Evolutionary conservation across 495 filamentous ascomycete species (phyloP).

Genomic region (Tuber brumale): DNA sequence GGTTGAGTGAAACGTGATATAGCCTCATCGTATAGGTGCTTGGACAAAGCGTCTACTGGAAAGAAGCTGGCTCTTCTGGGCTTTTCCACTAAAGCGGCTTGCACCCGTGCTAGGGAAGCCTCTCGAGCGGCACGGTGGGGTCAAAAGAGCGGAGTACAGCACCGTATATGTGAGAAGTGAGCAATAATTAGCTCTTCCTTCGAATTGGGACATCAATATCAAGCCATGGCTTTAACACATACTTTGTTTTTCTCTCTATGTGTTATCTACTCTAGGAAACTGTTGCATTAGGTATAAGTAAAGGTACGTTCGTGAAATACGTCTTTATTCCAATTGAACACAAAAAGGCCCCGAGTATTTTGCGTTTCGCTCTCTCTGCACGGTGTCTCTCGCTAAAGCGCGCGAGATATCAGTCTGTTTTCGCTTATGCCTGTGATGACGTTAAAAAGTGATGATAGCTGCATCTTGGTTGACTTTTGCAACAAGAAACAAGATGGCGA

Average conservation of each 20-base stretch:
- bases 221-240: neutral
- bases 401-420: neutral
- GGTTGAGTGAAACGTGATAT: slow-evolving; percentile 33
- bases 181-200: neutral
- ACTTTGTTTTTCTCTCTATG: neutral
- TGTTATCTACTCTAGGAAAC: neutral
- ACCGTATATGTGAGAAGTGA: neutral
- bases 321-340: neutral
- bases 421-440: neutral
- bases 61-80: neutral
- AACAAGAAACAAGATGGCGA: slow-evolving; percentile 15
- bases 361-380: neutral
- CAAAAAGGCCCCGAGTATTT: neutral
- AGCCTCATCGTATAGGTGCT: slow-evolving; percentile 1
- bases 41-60: neutral
- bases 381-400: neutral
- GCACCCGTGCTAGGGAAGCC: neutral
- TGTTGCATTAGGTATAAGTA: neutral
- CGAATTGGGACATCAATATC: neutral
- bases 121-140: neutral
- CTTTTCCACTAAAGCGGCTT: neutral
- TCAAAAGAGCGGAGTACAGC: neutral
- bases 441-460: neutral
- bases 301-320: neutral
- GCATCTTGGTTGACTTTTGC: slow-evolving; percentile 4